Base-by-base conservation (phyloP, 352 stramenopile species). In the Phytophthora hybrid region DNA sequence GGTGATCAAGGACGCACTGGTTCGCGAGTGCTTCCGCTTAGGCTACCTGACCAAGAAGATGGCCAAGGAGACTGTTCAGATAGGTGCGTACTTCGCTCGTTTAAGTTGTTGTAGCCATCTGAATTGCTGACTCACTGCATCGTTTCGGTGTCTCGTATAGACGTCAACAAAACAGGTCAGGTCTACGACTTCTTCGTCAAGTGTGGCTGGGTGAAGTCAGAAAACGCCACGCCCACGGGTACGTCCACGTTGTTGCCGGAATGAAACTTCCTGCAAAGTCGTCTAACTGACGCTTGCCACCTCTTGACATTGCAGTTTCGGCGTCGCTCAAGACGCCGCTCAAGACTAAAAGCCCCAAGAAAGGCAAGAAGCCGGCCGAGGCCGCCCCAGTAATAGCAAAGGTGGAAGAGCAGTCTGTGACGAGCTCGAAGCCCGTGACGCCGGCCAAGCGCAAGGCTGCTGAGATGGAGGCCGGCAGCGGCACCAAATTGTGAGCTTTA, bases 1-100 rank as follows among this genome's bases (percentile, higher is more conserved):
- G 54, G 88, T 98, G 63, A 97, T 98, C 62, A 99, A 99, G 78
- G 97, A 97, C 41, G 95, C 90, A 16, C 71, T 99, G 16, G 93
- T 99, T 77, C 90, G 92, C 74, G 85, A 98, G 82, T 88, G 88
- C 79, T 92, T 90, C 71, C 76, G 85, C 58, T 75, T 94, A 57
- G 84, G 90, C 47, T 87, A 96, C 69, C 59, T 95, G 63, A 88
- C 84, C 26, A 85, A 93, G 74, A 85, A 91, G 57, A 90, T 83
- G 53, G 87, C 89, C 21, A 93, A 91, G 69, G 88, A 96, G 14
- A 91, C 98, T 31, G 88, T 98, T 19, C 97, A 98, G 73, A 96
- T 99, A 69, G 90, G 88, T 97, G 69, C 41, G 82, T 82, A 18
- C 13, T 19, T n/a, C 18, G 10, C 31, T 64, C n/a, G 37, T 51